These are phyloP conservation scores for Bocquillonia castaneifolia DNA, from an alignment of 441 rosid species.

Conservation along the genomic window DNA sequence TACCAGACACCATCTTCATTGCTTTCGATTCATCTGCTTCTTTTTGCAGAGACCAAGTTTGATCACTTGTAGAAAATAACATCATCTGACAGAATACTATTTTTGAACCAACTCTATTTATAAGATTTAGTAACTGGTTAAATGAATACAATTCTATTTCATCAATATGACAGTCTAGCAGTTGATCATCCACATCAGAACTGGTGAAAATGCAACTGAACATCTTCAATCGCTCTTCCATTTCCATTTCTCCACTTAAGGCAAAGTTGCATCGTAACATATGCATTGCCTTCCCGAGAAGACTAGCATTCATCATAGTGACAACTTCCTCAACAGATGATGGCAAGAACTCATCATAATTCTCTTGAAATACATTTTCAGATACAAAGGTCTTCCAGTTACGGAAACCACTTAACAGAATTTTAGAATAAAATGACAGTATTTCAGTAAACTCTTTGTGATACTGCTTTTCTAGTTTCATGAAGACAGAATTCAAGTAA, in stretches of 20 bases:
- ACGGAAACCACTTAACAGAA: conserved; percentile 50
- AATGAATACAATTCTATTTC: conserved; percentile 44
- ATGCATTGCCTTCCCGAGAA: conserved; percentile 65
- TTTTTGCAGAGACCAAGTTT: conserved; percentile 24
- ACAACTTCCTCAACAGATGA: conserved; percentile 53
- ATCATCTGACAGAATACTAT: conserved; percentile 50
- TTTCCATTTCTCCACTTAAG: conserved; percentile 43
- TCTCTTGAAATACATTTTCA: conserved; percentile 52
- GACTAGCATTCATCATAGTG: conserved; percentile 51
- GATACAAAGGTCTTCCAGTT: conserved; percentile 66
- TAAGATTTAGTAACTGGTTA: conserved; percentile 47
- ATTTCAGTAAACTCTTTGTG: conserved; percentile 35
- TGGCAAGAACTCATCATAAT: conserved; percentile 39
- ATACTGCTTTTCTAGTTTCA: conserved; percentile 45
- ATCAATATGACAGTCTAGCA: conserved; percentile 51
- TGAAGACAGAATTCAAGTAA: conserved; percentile 42
- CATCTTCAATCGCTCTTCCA: conserved; percentile 48
- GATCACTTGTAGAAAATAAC: conserved; percentile 48
- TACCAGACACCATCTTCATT: conserved; percentile 28
- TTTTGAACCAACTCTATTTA: conserved; percentile 56
- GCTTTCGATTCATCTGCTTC: conserved; percentile 33
- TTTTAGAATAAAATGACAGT: conserved; percentile 52
- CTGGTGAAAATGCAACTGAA: conserved; percentile 43
- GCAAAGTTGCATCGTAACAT: conserved; percentile 58
- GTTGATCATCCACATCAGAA: conserved; percentile 37